Conservation (phyloP, 2,329 filamentous ascomycete species). For the Xylaria sp. region DNA sequence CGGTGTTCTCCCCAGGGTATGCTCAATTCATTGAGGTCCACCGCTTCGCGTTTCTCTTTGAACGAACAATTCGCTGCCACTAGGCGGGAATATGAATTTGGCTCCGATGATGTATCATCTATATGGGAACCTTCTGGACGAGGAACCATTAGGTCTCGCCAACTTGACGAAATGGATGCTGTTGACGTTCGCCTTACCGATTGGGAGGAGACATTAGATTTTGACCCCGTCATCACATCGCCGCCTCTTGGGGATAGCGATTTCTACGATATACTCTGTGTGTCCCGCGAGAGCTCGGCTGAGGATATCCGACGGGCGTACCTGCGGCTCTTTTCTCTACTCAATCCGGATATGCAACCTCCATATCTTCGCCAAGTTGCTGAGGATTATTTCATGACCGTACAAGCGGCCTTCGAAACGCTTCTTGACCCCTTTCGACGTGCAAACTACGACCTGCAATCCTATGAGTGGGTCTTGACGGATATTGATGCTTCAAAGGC, state of each 20-base stretch:
- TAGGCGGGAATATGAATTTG: constrained; percentile 57
- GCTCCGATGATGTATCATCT: constrained; percentile 60
- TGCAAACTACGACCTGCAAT: constrained; percentile 5
- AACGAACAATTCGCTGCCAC: constrained; percentile 61
- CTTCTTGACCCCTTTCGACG: constrained; percentile 35
- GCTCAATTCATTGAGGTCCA: constrained; percentile 21
- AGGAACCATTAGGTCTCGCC: constrained; percentile 31
- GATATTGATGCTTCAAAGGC: not conserved
- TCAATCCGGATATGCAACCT: constrained; percentile 57
- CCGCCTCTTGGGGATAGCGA: constrained; percentile 41
- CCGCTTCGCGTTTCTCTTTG: constrained; percentile 58
- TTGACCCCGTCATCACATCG: constrained; percentile 17
- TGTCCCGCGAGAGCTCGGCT: constrained; percentile 50
- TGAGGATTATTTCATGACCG: constrained; percentile 53
- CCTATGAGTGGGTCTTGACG: not conserved
- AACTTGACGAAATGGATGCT: not conserved
- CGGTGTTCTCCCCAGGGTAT: not conserved
- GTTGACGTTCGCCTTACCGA: not conserved
- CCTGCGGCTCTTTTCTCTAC: constrained; percentile 55
- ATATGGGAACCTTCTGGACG: constrained; percentile 49
- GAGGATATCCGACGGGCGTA: constrained; percentile 56
- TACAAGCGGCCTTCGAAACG: constrained; percentile 38
- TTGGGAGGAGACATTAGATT: not conserved
- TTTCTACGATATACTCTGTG: constrained; percentile 58
- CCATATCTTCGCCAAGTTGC: constrained; percentile 52